Evolutionary conservation across 352 stramenopile genomes (phyloP), one percentile per base, ranked within the genome.

Genomic region (Phytopythium cucurbitacearum): DNA sequence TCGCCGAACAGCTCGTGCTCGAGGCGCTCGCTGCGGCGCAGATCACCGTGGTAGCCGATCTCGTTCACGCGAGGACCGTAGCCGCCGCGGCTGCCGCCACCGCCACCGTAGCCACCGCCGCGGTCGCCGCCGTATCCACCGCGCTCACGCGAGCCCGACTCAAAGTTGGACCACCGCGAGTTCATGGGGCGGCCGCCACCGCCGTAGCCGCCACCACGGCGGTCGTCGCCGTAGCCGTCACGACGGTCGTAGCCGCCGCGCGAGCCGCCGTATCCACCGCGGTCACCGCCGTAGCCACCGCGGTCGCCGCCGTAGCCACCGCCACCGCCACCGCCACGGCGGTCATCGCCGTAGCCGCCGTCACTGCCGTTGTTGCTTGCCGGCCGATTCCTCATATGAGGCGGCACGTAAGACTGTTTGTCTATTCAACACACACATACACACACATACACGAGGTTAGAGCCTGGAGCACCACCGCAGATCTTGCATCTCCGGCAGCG

Each of bases 41-140:
- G 71, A 64, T 98, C 92, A 21, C 97, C 97, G 72, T 99, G 95
- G 76, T 98, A 99, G 35, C 97, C 97, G 32, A 98, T 72, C 60
- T 98, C 87, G 64, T 99, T 99, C 21, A 81, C 72, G 38, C 91
- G 85, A 28, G 64, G 40, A 40, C 68, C 72, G 43, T 80, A 77
- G 35, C 74, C 69, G 28, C 72, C 32, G 40, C 58, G 53, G 21
- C 68, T 54, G 51, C 57, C 61, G 8, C 37, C 12, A 7, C 51
- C 51, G 16, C 64, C 59, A 32, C 43, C 7, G 10, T 56, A 60
- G 7, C 57, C 68, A 11, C 65, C 57, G 34, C 73, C 56, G 4
- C 66, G 57, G 21, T 56, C 68, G 34, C 67, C 56, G 53, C 65
- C 60, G 54, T 70, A 60, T 6, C 71, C 67, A 4, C 59, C 57